These are phyloP conservation scores for Porogramme epimiltina DNA, from an alignment of 1,284 basidiomycete species.

Conservation along the genomic window DNA sequence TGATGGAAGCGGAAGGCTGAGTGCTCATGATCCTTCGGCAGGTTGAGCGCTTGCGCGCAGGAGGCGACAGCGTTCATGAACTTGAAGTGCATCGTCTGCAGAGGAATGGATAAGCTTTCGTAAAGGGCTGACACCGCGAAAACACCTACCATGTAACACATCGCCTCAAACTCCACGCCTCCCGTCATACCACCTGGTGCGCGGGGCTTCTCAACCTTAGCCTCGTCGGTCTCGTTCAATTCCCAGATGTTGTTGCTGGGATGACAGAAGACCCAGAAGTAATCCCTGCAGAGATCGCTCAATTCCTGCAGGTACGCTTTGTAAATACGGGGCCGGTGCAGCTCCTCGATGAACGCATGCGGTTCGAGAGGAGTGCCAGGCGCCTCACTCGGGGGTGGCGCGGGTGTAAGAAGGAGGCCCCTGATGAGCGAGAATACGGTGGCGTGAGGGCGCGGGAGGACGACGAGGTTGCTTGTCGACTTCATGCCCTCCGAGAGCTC, in stretches of 20 bases:
- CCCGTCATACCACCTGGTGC: constrained; percentile 98
- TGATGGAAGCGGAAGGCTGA: constrained; percentile 81
- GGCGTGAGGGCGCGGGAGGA: constrained; percentile 71
- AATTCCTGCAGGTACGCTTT: constrained; percentile 91
- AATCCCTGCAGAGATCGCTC: constrained; percentile 89
- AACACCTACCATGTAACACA: constrained; percentile 85
- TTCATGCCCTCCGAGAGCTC: constrained; percentile 30
- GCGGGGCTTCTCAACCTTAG: constrained; percentile 84
- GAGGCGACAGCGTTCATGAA: constrained; percentile 79
- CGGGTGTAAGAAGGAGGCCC: constrained; percentile 71
- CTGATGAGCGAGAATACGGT: constrained; percentile 72
- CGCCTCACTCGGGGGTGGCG: constrained; percentile 70
- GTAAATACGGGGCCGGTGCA: constrained; percentile 85
- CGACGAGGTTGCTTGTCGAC: constrained; percentile 49
- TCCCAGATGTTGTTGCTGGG: constrained; percentile 91
- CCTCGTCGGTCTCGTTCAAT: constrained; percentile 79
- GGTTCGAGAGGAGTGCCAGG: constrained; percentile 68
- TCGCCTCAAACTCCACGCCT: constrained; percentile 97
- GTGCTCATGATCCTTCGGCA: constrained; percentile 66
- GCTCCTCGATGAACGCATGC: constrained; percentile 86
- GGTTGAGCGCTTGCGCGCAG: constrained; percentile 60
- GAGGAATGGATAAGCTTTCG: neutral
- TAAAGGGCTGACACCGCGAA: neutral
- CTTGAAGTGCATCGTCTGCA: constrained; percentile 83
- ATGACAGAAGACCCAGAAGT: constrained; percentile 99